A percentile compares a stretch with the other conserved stretches of the same genome.
Evolutionary conservation across 768 basidiomycete genomes (phyloP).

Genomic region (Leucosporidium scottii): DNA sequence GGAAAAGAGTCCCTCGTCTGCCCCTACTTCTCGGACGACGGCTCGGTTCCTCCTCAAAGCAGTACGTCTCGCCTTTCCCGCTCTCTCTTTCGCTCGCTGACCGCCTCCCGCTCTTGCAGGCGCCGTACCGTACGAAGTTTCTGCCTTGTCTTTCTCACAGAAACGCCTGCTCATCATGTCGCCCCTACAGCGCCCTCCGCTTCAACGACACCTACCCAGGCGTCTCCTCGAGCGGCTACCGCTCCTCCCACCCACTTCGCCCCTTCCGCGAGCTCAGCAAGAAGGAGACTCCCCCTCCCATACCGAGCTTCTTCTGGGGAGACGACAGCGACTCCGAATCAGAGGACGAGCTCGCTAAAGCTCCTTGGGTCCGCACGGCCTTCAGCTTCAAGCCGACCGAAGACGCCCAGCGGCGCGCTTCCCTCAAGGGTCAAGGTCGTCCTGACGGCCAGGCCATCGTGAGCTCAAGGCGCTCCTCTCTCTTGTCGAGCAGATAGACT

Average conservation of each 20-base stretch:
- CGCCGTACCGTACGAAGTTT: not conserved
- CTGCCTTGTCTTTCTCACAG: not conserved
- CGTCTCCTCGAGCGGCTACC: not conserved
- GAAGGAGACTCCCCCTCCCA: not conserved
- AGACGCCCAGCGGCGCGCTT: not conserved
- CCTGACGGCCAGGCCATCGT: not conserved
- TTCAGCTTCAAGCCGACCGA: conserved; percentile 4
- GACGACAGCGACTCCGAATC: not conserved
- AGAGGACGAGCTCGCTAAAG: not conserved
- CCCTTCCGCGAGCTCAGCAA: not conserved
- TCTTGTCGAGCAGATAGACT: too few relatives aligned
- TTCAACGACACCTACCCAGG: conserved; percentile 24
- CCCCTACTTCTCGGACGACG: too few relatives aligned
- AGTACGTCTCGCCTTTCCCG: not conserved
- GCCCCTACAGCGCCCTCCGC: conserved; percentile 7
- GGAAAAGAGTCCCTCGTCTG: not conserved
- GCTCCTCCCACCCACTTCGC: conserved; percentile 4
- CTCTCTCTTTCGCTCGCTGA: too few relatives aligned
- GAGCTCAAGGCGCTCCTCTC: not conserved
- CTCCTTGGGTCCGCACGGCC: not conserved
- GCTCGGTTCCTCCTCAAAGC: not conserved
- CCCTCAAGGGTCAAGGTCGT: too few relatives aligned
- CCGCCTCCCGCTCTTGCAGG: not conserved
- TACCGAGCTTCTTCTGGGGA: not conserved
- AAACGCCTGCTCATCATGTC: not conserved